These are phyloP conservation scores for Phaffomyces antillensis DNA, from an alignment of 805 yeast genomes.

Conservation along the genomic window DNA sequence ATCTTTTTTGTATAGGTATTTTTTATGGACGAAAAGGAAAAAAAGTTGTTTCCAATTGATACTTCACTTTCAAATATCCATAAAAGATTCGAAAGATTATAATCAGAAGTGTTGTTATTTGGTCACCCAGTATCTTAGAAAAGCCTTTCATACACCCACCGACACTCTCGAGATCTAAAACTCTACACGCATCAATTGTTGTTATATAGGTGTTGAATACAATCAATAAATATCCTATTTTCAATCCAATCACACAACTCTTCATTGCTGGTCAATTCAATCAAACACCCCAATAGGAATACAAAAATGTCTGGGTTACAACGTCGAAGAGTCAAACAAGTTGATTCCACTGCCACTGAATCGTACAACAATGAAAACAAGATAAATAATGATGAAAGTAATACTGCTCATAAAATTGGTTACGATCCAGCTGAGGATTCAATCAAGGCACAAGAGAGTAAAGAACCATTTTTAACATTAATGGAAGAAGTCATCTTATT, in stretches of 20 bases:
- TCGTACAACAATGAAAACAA: slow-evolving; percentile 1
- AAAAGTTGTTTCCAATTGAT: too few relatives aligned
- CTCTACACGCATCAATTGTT: neutral
- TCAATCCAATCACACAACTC: neutral
- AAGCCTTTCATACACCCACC: too few relatives aligned
- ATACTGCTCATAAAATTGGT: slow-evolving; percentile 58
- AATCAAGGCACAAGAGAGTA: slow-evolving; percentile 27
- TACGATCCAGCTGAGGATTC: slow-evolving; percentile 61
- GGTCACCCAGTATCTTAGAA: too few relatives aligned
- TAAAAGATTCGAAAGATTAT: too few relatives aligned
- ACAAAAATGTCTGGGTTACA: slow-evolving; percentile 50
- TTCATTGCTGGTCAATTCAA: neutral
- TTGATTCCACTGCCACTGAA: slow-evolving; percentile 7
- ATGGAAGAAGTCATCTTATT: slow-evolving; percentile 95
- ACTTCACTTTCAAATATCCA: too few relatives aligned
- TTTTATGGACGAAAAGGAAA: too few relatives aligned
- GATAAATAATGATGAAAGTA: neutral
- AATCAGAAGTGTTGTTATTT: too few relatives aligned
- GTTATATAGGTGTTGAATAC: neutral
- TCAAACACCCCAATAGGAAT: neutral
- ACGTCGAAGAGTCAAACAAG: slow-evolving; percentile 62
- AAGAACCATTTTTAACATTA: slow-evolving; percentile 69
- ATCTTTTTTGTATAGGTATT: too few relatives aligned
- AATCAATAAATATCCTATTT: neutral
- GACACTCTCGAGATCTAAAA: too few relatives aligned